These are phyloP conservation scores for Selaginella tamariscina DNA, from an alignment of 75 land plant species.

Conservation along the genomic window DNA sequence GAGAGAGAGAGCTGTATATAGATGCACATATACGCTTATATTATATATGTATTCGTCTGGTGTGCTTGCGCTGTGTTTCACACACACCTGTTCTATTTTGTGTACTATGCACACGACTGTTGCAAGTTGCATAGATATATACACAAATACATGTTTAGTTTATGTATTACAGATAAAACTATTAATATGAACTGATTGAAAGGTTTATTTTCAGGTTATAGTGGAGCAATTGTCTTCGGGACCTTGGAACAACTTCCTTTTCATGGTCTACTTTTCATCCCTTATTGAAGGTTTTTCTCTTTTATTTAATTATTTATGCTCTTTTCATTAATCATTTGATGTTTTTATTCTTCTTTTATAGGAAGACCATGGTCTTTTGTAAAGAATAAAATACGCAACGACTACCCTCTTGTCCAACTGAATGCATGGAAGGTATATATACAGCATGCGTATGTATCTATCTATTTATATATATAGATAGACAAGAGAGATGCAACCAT, in stretches of 20 bases:
- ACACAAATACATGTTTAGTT: no score
- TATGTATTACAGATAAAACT: no score
- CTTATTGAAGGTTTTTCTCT: conserved; percentile 47
- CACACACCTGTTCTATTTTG: no score
- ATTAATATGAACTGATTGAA: no score
- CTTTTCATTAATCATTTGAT: neutral
- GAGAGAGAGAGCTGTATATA: no score
- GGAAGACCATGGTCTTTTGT: conserved; percentile 71
- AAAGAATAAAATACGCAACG: conserved; percentile 49
- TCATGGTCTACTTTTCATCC: conserved; percentile 57
- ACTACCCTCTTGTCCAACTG: conserved; percentile 67
- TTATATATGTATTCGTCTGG: no score
- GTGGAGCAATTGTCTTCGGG: conserved; percentile 64
- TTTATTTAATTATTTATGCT: conserved; percentile 10
- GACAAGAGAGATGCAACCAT: neutral
- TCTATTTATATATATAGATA: neutral
- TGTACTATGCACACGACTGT: no score
- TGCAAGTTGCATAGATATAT: no score
- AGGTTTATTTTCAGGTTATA: conserved; percentile 42
- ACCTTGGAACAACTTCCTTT: conserved; percentile 71
- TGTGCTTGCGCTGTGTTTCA: no score
- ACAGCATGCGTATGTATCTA: neutral
- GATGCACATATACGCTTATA: no score
- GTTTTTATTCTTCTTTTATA: conserved; percentile 20
- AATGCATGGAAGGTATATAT: conserved; percentile 85